Conservation (phyloP, 352 stramenopile genomes). For the Pythium utonaiense region DNA sequence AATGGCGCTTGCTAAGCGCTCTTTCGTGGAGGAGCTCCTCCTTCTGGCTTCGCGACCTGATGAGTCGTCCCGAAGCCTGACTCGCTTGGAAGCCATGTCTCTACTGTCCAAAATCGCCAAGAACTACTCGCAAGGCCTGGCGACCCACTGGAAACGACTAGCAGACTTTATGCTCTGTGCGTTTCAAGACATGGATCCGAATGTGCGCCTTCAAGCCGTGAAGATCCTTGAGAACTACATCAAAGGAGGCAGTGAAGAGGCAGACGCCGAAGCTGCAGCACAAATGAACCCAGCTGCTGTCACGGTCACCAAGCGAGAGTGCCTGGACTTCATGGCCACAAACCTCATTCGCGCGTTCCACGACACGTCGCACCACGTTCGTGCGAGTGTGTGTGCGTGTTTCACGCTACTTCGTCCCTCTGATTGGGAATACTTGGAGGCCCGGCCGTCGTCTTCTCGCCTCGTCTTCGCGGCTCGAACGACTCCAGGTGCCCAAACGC, state of each 20-base stretch:
- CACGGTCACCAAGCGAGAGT: conserved; percentile 36
- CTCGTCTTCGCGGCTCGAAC: conserved; percentile 31
- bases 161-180: conserved; percentile 75
- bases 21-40: conserved; percentile 78
- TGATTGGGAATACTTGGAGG: conserved; percentile 62
- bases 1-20: conserved; percentile 43
- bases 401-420: conserved; percentile 72
- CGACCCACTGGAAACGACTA: conserved; percentile 58
- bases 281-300: background rate
- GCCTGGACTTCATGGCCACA: conserved; percentile 72
- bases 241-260: conserved; percentile 38
- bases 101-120: conserved; percentile 82
- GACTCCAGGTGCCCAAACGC: conserved; percentile 25
- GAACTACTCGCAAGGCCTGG: conserved; percentile 77
- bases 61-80: conserved; percentile 43
- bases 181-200: conserved; percentile 83
- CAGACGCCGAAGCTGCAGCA: background rate
- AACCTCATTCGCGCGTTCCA: conserved; percentile 81
- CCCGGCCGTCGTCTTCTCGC: conserved; percentile 23
- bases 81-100: conserved; percentile 80
- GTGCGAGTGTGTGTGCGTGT: conserved; percentile 82
- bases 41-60: conserved; percentile 58
- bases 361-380: conserved; percentile 83
- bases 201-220: conserved; percentile 81
- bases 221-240: conserved; percentile 90